These are phyloP conservation scores for Russula sp. DNA, from an alignment of 768 basidiomycete genomes.

Conservation along the genomic window DNA sequence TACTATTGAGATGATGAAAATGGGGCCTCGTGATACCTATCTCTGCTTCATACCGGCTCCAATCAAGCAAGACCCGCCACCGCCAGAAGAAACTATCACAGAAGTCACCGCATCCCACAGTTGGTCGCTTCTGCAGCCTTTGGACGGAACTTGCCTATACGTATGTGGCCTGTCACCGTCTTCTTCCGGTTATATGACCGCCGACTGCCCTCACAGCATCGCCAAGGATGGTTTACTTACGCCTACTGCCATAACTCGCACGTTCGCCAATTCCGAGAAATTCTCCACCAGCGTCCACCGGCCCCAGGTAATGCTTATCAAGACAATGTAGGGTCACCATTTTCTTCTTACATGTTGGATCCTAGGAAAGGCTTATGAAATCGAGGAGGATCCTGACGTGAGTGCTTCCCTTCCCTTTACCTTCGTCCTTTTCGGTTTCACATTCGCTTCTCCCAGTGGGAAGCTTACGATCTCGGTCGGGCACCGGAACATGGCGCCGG, in stretches of 20 bases:
- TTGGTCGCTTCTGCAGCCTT: conserved; percentile 79
- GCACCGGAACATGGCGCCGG: conserved; percentile 59
- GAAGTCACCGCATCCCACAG: conserved; percentile 69
- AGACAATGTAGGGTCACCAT: conserved; percentile 12
- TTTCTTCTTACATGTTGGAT: conserved; percentile 10
- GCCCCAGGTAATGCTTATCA: conserved; percentile 54
- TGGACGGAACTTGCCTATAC: conserved; percentile 80
- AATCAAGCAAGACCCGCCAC: conserved; percentile 45
- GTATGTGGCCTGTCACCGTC: conserved; percentile 50
- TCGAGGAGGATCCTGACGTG: conserved; percentile 84
- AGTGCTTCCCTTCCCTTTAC: conserved; percentile 37
- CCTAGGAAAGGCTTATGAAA: conserved; percentile 61
- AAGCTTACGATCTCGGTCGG: conserved; percentile 73
- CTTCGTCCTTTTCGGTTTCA: conserved; percentile 26
- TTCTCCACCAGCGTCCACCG: conserved; percentile 59
- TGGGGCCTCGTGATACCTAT: conserved; percentile 67
- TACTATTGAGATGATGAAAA: conserved; percentile 70
- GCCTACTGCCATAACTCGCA: conserved; percentile 93
- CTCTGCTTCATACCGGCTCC: conserved; percentile 76
- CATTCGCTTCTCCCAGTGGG: conserved; percentile 49
- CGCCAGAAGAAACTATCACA: conserved; percentile 53
- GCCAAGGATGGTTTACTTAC: conserved; percentile 96
- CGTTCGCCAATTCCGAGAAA: conserved; percentile 94
- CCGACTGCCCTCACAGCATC: conserved; percentile 49
- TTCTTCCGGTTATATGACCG: conserved; percentile 21